Evolutionary conservation across 768 basidiomycete genomes (phyloP), one percentile per base, ranked within the genome.

Genomic region (Boletus subcaerulescens): DNA sequence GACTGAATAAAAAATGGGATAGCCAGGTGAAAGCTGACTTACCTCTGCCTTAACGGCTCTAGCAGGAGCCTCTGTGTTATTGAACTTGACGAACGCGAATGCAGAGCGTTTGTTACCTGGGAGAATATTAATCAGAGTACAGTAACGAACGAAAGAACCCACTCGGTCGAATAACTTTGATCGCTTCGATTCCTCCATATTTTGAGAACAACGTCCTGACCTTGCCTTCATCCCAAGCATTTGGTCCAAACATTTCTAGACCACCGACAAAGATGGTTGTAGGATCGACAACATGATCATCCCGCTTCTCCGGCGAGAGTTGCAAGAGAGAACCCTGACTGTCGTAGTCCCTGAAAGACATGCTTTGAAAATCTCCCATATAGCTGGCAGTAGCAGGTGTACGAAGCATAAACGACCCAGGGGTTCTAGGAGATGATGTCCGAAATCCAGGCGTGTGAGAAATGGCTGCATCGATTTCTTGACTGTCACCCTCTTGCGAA

Each of bases 81-180:
- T 75, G 65, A 85, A 92, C 65, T 80, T 86, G 54, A 92, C 80
- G 62, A 92, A 91, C 2, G 90, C 90, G 65, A 90, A 92, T 3
- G 83, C 88, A n/a, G 83, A 77, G 58, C 77, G 79, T 43, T 82
- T 81, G 59, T 81, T 83, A 33, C 73, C 88, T 91, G 53, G 9
- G 17, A 41, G 45, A 36, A 45, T 39, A 22, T 41, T 43, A 55
- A 36, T 38, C n/a, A 8, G 44, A 35, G 53, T 24, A 49, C 22
- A 42, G 4, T 1, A n/a, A 14, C 10, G n/a, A 55, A 38, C 31
- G n/a, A 50, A 49, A 53, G 43, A 33, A 66, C 81, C 62, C 62
- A 89, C 89, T 60, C 50, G 87, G 89, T 39, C 77, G 77, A 46
- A 89, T 79, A 41, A 91, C 69, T 59, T 84, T 85, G 41, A 91